phyloP scores from a whole-genome alignment of 805 yeast species.

The Tetrapisispora arboricola region DNA sequence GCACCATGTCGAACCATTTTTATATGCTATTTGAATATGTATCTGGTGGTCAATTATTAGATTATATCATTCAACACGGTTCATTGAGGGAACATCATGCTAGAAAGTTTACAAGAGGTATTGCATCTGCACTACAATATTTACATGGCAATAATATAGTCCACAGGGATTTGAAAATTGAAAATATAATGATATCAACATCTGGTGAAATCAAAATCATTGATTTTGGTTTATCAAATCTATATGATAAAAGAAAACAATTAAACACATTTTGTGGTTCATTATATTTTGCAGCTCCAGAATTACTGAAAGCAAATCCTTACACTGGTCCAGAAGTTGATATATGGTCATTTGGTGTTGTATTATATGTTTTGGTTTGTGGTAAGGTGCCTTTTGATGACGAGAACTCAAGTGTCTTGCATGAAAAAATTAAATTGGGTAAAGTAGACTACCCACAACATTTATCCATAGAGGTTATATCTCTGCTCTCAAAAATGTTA shows the following conservation, averaged over 20 bases:
- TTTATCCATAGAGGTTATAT: conserved; percentile 69
- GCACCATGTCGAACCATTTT: conserved; percentile 92
- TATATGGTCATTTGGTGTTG: conserved; percentile 97
- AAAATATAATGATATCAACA: conserved; percentile 87
- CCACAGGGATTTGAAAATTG: conserved; percentile 93
- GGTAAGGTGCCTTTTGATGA: conserved; percentile 99
- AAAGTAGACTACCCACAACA: conserved; percentile 82
- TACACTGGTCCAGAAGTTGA: conserved; percentile 96
- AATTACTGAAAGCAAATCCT: conserved; percentile 81
- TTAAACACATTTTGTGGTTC: conserved; percentile 96
- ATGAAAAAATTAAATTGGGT: conserved; percentile 88
- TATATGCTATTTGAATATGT: conserved; percentile 96
- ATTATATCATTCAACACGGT: conserved; percentile 94
- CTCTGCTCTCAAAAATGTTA: conserved; percentile 75
- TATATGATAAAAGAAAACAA: conserved; percentile 59
- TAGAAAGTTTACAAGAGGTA: conserved; percentile 87
- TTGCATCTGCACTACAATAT: conserved; percentile 87
- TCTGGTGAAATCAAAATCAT: conserved; percentile 91
- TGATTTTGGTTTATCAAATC: conserved; percentile 90
- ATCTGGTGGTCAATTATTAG: conserved; percentile 95
- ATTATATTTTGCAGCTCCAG: conserved; percentile 97
- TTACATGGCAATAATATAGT: conserved; percentile 91
- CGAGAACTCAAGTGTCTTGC: conserved; percentile 81
- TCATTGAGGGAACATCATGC: conserved; percentile 89
- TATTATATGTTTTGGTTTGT: conserved; percentile 85